phyloP scores from a whole-genome alignment of 495 filamentous ascomycete genomes.

The Hyaloscypha variabilis region DNA sequence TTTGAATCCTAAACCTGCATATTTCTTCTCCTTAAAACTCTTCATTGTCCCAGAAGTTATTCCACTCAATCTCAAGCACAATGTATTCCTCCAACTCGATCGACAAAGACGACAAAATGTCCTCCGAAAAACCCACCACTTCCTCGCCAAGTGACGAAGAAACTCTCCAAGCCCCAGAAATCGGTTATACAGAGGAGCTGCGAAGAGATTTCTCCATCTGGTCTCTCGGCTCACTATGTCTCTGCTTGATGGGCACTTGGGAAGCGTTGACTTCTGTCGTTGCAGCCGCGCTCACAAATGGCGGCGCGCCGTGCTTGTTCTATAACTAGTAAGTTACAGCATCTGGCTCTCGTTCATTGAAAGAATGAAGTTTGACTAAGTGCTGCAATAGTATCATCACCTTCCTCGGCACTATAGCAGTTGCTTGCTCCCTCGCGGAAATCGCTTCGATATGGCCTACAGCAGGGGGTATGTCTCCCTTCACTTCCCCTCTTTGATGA shows the following conservation, averaged over 20 bases:
- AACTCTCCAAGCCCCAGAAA: neutral
- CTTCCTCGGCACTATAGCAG: conserved; percentile 29
- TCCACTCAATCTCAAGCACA: neutral
- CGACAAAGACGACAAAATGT: neutral
- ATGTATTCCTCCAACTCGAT: neutral
- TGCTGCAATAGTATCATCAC: conserved; percentile 25
- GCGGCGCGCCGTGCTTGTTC: conserved; percentile 38
- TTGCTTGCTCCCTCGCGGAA: conserved; percentile 32
- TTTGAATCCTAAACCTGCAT: neutral
- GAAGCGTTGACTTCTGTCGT: conserved; percentile 37
- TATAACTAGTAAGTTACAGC: conserved; percentile 37
- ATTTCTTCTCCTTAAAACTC: no score
- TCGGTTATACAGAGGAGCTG: conserved; percentile 17
- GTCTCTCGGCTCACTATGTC: conserved; percentile 24
- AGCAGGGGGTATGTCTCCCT: conserved; percentile 8
- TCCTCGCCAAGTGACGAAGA: conserved; percentile 10
- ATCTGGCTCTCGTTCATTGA: neutral
- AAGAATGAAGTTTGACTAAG: neutral
- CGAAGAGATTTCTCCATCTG: conserved; percentile 23
- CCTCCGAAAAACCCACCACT: neutral
- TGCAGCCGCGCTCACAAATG: conserved; percentile 20
- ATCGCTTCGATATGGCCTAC: conserved; percentile 41
- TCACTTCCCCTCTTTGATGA: neutral
- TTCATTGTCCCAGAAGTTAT: no score
- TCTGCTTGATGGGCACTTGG: conserved; percentile 39